phyloP scores from a whole-genome alignment of 2,329 filamentous ascomycete species.

The Diaporthe australafricana region DNA sequence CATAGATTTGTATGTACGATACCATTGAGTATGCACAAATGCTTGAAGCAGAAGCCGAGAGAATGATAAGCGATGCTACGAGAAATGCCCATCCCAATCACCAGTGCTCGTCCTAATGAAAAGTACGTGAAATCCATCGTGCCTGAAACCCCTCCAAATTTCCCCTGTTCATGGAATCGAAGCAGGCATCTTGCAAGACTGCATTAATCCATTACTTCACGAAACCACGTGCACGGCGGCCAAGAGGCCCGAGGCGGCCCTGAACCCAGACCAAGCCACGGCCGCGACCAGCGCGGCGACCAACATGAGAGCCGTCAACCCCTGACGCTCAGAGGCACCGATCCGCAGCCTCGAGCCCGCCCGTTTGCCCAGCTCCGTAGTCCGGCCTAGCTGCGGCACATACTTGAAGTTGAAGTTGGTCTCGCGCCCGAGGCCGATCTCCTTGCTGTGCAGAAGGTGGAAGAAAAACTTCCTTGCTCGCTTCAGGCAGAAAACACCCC shows the following conservation, averaged over 20 bases:
- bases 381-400: constrained; percentile 60
- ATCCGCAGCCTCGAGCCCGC: constrained; percentile 7
- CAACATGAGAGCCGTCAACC: constrained; percentile 57
- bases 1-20: constrained; percentile 24
- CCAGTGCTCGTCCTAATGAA: not conserved
- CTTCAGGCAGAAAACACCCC: constrained; percentile 35
- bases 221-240: constrained; percentile 11
- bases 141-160: not conserved
- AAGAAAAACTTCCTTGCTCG: constrained; percentile 51
- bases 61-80: not conserved
- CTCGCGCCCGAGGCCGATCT: constrained; percentile 67
- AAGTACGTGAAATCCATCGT: not conserved
- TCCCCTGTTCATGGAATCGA: too few relatives aligned
- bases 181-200: not conserved
- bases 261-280: constrained; percentile 43
- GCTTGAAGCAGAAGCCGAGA: not conserved
- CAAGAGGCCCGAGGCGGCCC: constrained; percentile 32
- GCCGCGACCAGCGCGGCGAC: constrained; percentile 46
- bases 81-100: not conserved
- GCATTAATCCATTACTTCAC: not conserved
- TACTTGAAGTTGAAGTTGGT: constrained; percentile 79
- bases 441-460: constrained; percentile 69
- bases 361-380: constrained; percentile 44
- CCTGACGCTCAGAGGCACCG: constrained; percentile 57
- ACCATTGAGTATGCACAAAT: constrained; percentile 26